These are phyloP conservation scores for Geotrichum aggregatum DNA, from an alignment of 1,139 yeast species.

Conservation along the genomic window DNA sequence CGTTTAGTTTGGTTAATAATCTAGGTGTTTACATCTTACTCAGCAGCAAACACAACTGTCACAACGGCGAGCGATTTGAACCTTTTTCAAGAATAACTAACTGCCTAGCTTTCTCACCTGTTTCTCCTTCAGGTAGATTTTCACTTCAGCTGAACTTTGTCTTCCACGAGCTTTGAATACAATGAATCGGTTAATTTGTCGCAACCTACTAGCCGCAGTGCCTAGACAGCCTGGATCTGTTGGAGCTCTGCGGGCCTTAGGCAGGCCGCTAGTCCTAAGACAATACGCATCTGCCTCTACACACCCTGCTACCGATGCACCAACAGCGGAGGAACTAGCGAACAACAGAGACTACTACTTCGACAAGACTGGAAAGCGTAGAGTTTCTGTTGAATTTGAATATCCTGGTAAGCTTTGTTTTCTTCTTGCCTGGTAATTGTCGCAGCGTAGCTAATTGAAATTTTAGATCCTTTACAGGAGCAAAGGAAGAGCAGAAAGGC, in stretches of 20 bases:
- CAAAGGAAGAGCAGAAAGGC: slow-evolving; percentile 50
- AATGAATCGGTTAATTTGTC: slow-evolving; percentile 3
- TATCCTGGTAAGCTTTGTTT: slow-evolving; percentile 29
- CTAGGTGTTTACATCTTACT: not conserved
- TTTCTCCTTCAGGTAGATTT: not conserved
- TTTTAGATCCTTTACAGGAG: slow-evolving; percentile 57
- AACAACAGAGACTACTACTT: slow-evolving; percentile 19
- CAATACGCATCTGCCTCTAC: slow-evolving; percentile 12
- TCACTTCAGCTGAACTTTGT: not conserved
- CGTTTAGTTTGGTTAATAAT: not conserved
- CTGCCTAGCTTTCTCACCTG: not conserved
- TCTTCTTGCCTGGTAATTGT: not conserved
- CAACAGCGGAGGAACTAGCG: slow-evolving; percentile 15
- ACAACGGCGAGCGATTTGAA: slow-evolving; percentile 1
- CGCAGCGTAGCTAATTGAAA: not conserved
- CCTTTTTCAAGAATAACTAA: not conserved
- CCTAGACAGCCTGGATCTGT: not conserved
- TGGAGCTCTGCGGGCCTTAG: not conserved
- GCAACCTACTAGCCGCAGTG: not conserved
- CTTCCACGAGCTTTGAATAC: not conserved
- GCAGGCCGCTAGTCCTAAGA: slow-evolving; percentile 1
- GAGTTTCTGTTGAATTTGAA: slow-evolving; percentile 38
- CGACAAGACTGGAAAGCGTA: slow-evolving; percentile 22
- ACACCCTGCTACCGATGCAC: slow-evolving; percentile 18
- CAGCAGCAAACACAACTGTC: slow-evolving; percentile 2